Conservation (phyloP, 495 filamentous ascomycete genomes). For the Annulohypoxylon stygium region DNA sequence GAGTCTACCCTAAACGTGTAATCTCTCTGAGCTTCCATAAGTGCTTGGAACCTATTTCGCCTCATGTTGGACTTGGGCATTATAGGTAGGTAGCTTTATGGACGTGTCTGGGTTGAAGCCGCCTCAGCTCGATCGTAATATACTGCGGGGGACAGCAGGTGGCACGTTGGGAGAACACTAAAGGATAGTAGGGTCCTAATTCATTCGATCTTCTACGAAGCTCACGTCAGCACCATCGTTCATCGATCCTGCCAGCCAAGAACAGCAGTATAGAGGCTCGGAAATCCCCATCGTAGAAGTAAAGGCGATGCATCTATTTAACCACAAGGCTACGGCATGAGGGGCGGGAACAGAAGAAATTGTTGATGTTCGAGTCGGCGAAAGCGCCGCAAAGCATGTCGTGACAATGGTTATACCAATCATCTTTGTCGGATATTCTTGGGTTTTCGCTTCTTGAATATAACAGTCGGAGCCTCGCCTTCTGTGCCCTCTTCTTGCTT, state of each 20-base stretch:
- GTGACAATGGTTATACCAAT: neutral
- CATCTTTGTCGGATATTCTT: slow-evolving; percentile 75
- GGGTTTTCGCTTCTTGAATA: slow-evolving; percentile 94
- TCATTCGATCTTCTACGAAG: neutral
- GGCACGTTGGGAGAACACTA: neutral
- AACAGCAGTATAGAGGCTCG: neutral
- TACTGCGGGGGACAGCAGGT: neutral
- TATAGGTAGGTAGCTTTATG: neutral
- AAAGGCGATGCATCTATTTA: neutral
- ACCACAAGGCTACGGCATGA: neutral
- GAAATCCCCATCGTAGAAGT: neutral
- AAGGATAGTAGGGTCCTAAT: neutral
- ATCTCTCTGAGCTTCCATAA: neutral
- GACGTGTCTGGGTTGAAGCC: neutral
- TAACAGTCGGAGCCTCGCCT: slow-evolving; percentile 55
- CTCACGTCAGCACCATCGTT: neutral
- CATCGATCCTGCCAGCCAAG: neutral
- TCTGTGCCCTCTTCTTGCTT: slow-evolving; percentile 57
- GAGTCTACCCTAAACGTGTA: neutral
- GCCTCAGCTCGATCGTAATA: too few species aligned
- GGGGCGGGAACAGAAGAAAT: neutral
- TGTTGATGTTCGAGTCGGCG: neutral
- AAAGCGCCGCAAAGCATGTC: neutral
- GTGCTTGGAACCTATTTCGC: neutral
- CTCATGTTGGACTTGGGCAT: neutral